Evolutionary conservation across 441 rosid genomes (phyloP).

Genomic region (Adansonia grandidieri): DNA sequence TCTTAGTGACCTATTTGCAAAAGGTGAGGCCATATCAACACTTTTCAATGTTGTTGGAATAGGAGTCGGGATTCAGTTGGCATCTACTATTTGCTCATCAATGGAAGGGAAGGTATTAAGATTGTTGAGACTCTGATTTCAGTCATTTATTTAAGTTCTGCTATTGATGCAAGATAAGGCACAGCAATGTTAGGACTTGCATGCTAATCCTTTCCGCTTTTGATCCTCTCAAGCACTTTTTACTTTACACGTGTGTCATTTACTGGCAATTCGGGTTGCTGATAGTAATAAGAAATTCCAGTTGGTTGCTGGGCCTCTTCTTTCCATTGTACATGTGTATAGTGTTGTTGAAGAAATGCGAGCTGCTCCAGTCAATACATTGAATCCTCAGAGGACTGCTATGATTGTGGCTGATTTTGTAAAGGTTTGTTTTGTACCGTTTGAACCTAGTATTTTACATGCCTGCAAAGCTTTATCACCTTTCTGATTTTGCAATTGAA

Average conservation of each 20-base stretch:
- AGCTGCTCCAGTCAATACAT: conserved; percentile 79
- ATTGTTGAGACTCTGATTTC: conserved; percentile 11
- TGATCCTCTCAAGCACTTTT: conserved; percentile 6
- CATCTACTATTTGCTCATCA: conserved; percentile 86
- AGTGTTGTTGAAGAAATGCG: conserved; percentile 85
- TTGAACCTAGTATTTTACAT: conserved; percentile 12
- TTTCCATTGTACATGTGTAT: conserved; percentile 67
- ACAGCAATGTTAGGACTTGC: background rate
- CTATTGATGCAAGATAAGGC: background rate
- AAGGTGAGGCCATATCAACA: conserved; percentile 98
- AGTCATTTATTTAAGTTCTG: background rate
- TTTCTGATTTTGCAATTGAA: conserved; percentile 28
- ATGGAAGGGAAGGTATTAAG: conserved; percentile 82
- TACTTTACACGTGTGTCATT: conserved; percentile 6
- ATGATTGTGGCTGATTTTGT: conserved; percentile 84
- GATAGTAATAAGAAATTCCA: conserved; percentile 44
- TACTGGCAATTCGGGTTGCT: background rate
- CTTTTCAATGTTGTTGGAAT: conserved; percentile 85
- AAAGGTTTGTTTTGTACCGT: conserved; percentile 50
- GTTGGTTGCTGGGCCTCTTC: conserved; percentile 83
- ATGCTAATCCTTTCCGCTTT: conserved; percentile 13
- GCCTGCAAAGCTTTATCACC: conserved; percentile 23
- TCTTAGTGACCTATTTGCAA: conserved; percentile 92
- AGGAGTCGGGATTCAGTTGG: conserved; percentile 81
- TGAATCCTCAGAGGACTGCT: conserved; percentile 93